These are phyloP conservation scores for Phalaenopsis equestris DNA, from an alignment of 106 monocot species.

Conservation along the genomic window DNA sequence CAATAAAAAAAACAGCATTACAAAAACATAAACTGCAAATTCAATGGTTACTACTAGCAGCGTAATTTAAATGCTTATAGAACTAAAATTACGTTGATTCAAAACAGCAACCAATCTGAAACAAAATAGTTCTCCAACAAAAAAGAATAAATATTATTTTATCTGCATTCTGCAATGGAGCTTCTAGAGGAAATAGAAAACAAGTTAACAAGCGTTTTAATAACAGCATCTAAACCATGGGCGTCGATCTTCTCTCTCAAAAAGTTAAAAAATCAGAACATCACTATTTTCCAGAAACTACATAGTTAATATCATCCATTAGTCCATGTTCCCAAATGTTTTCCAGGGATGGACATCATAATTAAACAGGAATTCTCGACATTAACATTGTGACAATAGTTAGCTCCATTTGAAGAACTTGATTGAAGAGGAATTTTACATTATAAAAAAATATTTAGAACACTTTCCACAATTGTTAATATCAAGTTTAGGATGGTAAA, in stretches of 20 bases:
- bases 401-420: background rate
- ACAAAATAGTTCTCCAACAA: background rate
- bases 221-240: background rate
- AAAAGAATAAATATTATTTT: background rate
- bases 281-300: background rate
- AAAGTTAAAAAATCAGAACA: background rate
- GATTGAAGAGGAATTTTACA: background rate
- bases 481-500: too few relatives aligned
- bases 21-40: background rate
- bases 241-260: background rate
- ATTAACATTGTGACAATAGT: background rate
- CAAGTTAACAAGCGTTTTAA: background rate
- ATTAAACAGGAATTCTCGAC: background rate
- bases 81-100: background rate
- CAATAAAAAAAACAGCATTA: constrained; percentile 10
- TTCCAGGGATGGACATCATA: background rate
- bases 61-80: background rate
- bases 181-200: background rate
- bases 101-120: background rate
- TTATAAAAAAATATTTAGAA: background rate
- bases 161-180: background rate
- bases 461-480: too few relatives aligned
- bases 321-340: background rate
- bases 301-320: background rate
- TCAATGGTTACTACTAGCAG: background rate